Conservation (phyloP, 169 alveolate genomes). For the Plasmodium coatneyi region DNA sequence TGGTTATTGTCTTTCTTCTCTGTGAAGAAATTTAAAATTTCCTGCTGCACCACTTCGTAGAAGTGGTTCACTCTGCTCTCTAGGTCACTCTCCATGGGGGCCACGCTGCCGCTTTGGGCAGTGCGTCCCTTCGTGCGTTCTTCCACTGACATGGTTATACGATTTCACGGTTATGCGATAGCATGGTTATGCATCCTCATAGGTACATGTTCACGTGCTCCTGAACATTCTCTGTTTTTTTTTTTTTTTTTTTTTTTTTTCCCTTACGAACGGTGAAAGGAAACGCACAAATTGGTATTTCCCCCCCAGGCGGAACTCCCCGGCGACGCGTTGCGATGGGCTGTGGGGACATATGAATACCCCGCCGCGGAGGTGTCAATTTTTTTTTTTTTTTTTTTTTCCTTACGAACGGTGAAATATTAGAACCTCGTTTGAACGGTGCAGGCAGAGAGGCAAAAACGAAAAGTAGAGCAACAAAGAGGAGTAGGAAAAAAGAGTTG, state of each 20-base stretch:
- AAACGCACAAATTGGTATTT: not conserved
- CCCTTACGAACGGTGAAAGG: not conserved
- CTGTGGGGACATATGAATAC: not conserved
- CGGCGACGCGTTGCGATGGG: not conserved
- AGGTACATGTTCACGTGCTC: not conserved
- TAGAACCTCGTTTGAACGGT: not conserved
- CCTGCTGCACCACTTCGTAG: not conserved
- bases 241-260: too few relatives aligned
- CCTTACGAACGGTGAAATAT: not conserved
- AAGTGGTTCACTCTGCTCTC: not conserved
- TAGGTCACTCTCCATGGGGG: not conserved
- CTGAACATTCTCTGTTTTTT: not conserved
- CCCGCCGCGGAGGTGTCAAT: not conserved
- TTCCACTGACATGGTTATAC: not conserved
- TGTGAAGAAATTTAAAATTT: constrained; percentile 1
- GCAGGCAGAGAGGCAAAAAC: not conserved
- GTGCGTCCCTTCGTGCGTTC: not conserved
- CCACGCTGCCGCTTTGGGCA: not conserved
- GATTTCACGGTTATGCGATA: not conserved
- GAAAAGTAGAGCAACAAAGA: not conserved
- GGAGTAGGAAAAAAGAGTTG: not conserved
- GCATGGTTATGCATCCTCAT: not conserved
- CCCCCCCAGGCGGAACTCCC: not conserved
- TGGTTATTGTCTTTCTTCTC: constrained; percentile 29
- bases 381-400: not conserved